Base-by-base conservation (phyloP, 1,284 basidiomycete species). In the Pseudozyma flocculosa region DNA sequence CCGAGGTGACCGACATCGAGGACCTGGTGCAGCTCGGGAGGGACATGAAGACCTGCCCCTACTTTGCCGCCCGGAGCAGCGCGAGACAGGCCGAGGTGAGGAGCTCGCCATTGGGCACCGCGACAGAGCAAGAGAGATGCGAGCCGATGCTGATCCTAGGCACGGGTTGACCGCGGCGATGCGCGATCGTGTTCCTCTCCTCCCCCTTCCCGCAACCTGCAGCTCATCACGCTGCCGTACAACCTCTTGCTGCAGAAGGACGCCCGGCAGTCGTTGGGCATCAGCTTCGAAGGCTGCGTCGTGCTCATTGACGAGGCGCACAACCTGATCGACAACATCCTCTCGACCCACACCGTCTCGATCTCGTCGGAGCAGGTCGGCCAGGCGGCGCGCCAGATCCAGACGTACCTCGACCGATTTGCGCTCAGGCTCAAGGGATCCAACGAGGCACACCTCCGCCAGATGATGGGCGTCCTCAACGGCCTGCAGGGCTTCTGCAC, bases 251-350 rank as follows among this genome's bases (percentile, higher is more conserved):
- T 98, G 9, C 89, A 92, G 61, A 88, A 86, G 64, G 84, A 85
- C 2, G 89, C 93, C 0, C 83, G 94, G 40, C 89, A 94, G 71
- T 86, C 92, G 0, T 82, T 97, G 1, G 88, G 88, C 0, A 92
- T 75, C 30, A 50, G 48, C 92, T 68, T 86, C 88, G 73, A 82
- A 92, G 45, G 87, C 83, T 30, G 85, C 69, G 82, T 97, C 15
- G 85, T 98, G 13, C 83, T 98, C 39, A 86, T 98, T 51, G 94
- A 98, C 76, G 94, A 98, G 80, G 95, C 93, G 0, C 94, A 98
- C 79, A 98, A 79, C 45, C 72, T 80, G 13, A 79, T 80, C 54
- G 80, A 92, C 19, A 92, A 92, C 0, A 82, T 97, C 1, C 84
- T 98, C 4, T 88, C 88, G 0, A 83, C 95, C 19, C 90, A 94